Percentiles rank a stretch among this genome's conserved stretches.
Conservation (phyloP, 139 green algal species). For the Coelastrella sp. region DNA sequence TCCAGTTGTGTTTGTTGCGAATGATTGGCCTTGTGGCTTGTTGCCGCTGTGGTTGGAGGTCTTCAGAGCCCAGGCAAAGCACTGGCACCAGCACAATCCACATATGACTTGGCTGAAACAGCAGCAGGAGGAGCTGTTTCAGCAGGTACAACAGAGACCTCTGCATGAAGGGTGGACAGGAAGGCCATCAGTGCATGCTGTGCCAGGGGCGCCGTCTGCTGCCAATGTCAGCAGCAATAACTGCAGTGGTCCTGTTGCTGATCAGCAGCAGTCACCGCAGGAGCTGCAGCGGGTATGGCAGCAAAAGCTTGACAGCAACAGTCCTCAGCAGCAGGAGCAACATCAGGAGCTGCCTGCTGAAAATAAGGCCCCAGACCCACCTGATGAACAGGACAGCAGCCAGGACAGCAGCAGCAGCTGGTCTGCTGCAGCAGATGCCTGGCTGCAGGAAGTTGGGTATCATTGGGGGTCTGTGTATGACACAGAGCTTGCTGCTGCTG, state of each 20-base stretch:
- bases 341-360: conserved; percentile 7
- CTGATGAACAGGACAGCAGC: not conserved
- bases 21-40: conserved; percentile 72
- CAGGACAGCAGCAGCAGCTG: conserved; percentile 37
- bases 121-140: conserved; percentile 15
- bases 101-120: conserved; percentile 33
- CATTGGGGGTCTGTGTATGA: conserved; percentile 9
- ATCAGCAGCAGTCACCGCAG: not conserved
- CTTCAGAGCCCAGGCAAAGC: conserved; percentile 50
- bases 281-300: conserved; percentile 23
- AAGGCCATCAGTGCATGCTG: not conserved
- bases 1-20: conserved; percentile 68
- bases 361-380: not conserved
- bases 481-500: not conserved
- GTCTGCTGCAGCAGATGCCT: conserved; percentile 25
- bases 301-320: conserved; percentile 10
- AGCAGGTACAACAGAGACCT: not conserved
- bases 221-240: conserved; percentile 3
- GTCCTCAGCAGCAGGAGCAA: not conserved
- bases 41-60: conserved; percentile 69
- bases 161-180: no score
- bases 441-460: conserved; percentile 9
- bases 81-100: conserved; percentile 21
- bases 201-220: conserved; percentile 8
- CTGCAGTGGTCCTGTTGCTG: not conserved